Base-by-base conservation (phyloP, 2,329 filamentous ascomycete genomes). In the Ascochyta lentis region DNA sequence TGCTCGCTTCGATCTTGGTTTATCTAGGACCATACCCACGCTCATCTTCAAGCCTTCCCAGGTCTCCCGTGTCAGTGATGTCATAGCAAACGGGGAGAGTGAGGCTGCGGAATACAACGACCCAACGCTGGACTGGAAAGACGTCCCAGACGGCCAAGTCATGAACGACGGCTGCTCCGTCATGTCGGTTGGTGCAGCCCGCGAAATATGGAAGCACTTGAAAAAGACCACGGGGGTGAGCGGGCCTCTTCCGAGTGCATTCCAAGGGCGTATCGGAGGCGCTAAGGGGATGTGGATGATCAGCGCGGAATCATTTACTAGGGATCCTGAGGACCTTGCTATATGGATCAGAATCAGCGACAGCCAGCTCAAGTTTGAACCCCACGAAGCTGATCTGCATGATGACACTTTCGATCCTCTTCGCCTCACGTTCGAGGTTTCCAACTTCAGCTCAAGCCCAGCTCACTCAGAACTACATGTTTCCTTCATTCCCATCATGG, bases 261-360 rank as follows among this genome's bases (percentile, higher is more conserved):
- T 84, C 0, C 90, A 94, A 71, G 89, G 80, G 1, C 83, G 91
- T 0, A 83, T 93, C 33, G 88, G 86, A 9, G 85, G 88, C 16
- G 88, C 88, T 0, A 94, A 94, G 70, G 91, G 90, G 0, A 79
- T 93, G 61, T 93, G 89, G 90, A 81, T 89, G 42, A 73, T 88
- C 5, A 86, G 89, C 60, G 77, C 79, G 0, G 70, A 77, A 3
- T 66, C 77, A 0, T 80, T 83, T 24, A 72, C 72, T 0, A 75
- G 75, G 0, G 75, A 81, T 1, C 49, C 63, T 0, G 68, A 78
- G 0, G 74, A 86, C 15, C 65, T 74, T 22, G 69, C 71, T 2
- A 71, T 78, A 9, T 90, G 87, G 88, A 89, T 92, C 38, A 81
- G 87, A 51, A 84, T 88, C 15, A 80, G 77, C 0, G 73, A 81